Conservation (phyloP, 2,329 filamentous ascomycete species). For the Cladophialophora psammophila region DNA sequence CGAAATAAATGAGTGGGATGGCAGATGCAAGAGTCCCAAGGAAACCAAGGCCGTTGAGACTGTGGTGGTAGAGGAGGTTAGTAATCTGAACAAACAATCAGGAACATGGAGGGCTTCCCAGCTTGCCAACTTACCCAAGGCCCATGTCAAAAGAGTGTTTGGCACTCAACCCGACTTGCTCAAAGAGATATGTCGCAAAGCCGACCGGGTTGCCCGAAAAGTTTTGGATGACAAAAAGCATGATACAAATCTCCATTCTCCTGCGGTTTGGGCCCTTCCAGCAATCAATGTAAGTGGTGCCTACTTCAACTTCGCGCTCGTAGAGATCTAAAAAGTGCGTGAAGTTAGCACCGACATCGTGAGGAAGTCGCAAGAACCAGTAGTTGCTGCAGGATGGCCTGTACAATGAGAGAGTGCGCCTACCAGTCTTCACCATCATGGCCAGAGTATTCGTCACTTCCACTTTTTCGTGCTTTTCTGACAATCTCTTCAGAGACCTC, state of each 20-base stretch:
- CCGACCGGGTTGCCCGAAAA: conserved; percentile 42
- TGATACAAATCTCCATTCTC: conserved; percentile 52
- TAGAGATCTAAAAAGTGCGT: neutral
- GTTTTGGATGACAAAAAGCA: conserved; percentile 48
- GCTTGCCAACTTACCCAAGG: conserved; percentile 62
- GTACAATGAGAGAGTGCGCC: neutral
- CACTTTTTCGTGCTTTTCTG: neutral
- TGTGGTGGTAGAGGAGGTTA: conserved; percentile 43
- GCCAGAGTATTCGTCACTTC: conserved; percentile 4
- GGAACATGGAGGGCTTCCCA: conserved; percentile 56
- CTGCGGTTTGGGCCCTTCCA: conserved; percentile 46
- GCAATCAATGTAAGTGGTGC: conserved; percentile 44
- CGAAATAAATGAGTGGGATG: conserved; percentile 3
- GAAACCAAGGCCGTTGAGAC: conserved; percentile 47
- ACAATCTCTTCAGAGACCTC: neutral
- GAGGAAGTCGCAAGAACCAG: neutral
- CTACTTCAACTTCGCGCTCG: conserved; percentile 41
- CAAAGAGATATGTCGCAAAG: conserved; percentile 50
- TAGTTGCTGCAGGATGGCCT: neutral
- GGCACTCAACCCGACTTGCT: conserved; percentile 48
- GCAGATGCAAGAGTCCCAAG: conserved; percentile 4
- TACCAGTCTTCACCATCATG: conserved; percentile 10
- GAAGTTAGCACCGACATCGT: neutral
- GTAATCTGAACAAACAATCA: neutral
- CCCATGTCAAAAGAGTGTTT: conserved; percentile 63